Base-by-base conservation (phyloP, 1,284 basidiomycete species). In the Pulveroboletus sp. region DNA sequence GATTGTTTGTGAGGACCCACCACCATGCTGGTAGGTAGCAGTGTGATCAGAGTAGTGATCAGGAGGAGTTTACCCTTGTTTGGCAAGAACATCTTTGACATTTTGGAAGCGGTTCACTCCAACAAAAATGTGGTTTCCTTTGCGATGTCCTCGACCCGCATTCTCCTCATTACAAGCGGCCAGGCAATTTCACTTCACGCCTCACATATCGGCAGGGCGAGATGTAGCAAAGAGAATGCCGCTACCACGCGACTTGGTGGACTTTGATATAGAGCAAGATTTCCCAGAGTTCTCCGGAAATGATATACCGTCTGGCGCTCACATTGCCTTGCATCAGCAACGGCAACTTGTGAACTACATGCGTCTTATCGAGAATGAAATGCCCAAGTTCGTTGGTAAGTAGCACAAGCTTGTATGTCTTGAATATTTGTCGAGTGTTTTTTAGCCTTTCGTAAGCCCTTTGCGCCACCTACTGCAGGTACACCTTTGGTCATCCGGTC, bases 311-410 rank as follows among this genome's bases (percentile, higher is more conserved):
- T 78, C 85, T 26, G 77, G 79, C 33, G 91, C 87, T 10, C 89
- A 92, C 74, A 64, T 86, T 28, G 79, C 85, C 59, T 74, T 94
- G 48, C 79, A 84, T 58, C 81, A 90, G 66, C 83, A 92, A 61
- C 81, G 91, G 33, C 81, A 88, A 63, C 74, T 81, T 48, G 74
- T 92, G 45, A 80, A 87, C 62, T 90, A 94, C 65, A 75, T 94
- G 69, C 81, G 90, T 49, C 79, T 93, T 63, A 91, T 94, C 60
- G 91, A 92, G 70, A 84, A 89, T 61, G 93, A 95, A 72, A 84
- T 91, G 78, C 86, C 87, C 20, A 84, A 87, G 65, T 81, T 96
- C 38, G 85, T 89, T 62, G 87, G 93, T 94, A 67, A 73, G 89
- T 78, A 11, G 20, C 22, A 38, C 26, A 29, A 18, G 42, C 49